Evolutionary conservation across 225 moss, liverwort and hornwort species (phyloP).

Genomic region (Pleurozium schreberi): DNA sequence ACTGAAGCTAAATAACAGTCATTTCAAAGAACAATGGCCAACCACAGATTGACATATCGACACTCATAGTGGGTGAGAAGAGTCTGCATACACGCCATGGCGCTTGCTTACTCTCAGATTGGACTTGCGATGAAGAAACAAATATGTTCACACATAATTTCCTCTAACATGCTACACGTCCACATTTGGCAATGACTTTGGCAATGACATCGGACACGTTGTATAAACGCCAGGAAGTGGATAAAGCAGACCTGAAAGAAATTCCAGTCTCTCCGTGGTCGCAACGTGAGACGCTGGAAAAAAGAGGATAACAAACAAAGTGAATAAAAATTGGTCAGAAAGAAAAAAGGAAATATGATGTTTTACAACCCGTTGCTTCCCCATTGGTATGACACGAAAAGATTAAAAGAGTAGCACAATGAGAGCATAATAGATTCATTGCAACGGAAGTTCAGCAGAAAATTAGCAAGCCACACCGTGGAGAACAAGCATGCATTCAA

Average conservation of each 20-base stretch:
- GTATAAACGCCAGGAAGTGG: neutral
- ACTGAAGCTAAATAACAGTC: neutral
- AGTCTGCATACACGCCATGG: neutral
- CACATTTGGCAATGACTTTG: neutral
- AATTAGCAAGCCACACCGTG: neutral
- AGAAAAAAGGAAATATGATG: neutral
- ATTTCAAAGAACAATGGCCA: neutral
- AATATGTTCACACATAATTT: neutral
- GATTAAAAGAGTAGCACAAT: neutral
- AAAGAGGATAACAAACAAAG: neutral
- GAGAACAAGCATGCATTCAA: neutral
- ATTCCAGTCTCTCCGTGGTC: constrained; percentile 55
- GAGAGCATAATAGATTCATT: neutral
- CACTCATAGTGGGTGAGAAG: neutral
- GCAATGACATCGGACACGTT: neutral
- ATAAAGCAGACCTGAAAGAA: constrained; percentile 44
- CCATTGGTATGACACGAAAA: neutral
- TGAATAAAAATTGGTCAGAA: neutral
- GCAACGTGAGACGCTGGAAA: constrained; percentile 57
- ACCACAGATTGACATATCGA: neutral
- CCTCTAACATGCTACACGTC: neutral
- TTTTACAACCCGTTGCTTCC: neutral
- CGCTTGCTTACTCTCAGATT: neutral
- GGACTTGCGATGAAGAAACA: neutral
- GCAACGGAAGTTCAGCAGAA: neutral